Evolutionary conservation across 768 basidiomycete genomes (phyloP), one percentile per base, ranked within the genome.

Genomic region (Pholiota microspora): DNA sequence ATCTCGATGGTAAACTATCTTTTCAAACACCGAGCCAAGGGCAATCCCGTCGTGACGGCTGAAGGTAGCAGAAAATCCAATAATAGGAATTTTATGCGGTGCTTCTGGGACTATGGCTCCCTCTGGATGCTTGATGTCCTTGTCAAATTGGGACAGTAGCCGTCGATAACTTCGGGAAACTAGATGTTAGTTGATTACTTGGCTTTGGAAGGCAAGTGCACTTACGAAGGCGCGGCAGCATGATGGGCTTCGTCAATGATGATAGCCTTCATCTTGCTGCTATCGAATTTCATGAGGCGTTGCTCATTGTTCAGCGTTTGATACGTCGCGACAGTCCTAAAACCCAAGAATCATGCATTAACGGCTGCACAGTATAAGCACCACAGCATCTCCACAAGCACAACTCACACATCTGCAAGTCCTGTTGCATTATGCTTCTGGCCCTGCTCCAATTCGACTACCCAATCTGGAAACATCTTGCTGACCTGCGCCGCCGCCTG

Each of bases 41-140:
- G 94, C 91, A 2, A 95, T 75, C 4, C 93, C 90, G 61, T 98
- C 96, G 59, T 95, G 91, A 25, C 96, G 81, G 59, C 85, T 87
- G 73, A 97, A 97, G 0, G 96, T 98, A 1, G 96, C 96, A 51
- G 93, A 94, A 67, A 98, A 97, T 0, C 95, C 96, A 42, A 98
- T 78, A 48, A 97, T 85, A 2, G 95, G 93, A 24, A 95, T 82
- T 38, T 73, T 72, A 62, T 83, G 75, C 10, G 67, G 65, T 34
- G 73, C 67, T 40, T 53, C 54, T 23, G 74, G 40, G 40, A 74
- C 66, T n/a, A 65, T 50, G 49, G 76, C 67, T 44, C 69, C 58
- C 64, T 86, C 78, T 23, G 85, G 83, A 56, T 75, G 77, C 50
- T 76, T 74, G 48, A 89, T 82, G n/a, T 76, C 73, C 9, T 80